Percentiles rank a stretch among this genome's conserved stretches.
These are phyloP conservation scores for Stenocarpella maydis DNA, from an alignment of 2,329 filamentous ascomycete species.

Conservation along the genomic window DNA sequence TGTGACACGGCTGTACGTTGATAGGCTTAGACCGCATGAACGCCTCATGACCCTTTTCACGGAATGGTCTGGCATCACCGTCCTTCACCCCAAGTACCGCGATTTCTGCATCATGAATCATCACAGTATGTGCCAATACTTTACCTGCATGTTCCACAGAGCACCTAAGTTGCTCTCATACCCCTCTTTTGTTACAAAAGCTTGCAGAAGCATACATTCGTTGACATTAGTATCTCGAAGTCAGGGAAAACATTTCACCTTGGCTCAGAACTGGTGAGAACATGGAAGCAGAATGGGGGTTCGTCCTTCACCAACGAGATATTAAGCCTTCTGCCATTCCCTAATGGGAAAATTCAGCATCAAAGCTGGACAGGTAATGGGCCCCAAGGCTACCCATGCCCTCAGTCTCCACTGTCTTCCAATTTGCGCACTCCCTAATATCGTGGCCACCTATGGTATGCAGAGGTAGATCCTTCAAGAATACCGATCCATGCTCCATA, in stretches of 20 bases:
- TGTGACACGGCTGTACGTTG: neutral
- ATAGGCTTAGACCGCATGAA: fast-evolving
- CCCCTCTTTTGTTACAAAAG: too few species aligned
- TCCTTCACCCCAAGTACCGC: neutral
- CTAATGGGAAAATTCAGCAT: neutral
- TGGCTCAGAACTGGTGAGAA: neutral
- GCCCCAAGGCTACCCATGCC: neutral
- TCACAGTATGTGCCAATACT: neutral
- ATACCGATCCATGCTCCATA: neutral
- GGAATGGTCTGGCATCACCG: neutral
- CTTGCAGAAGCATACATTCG: neutral
- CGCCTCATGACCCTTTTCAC: neutral
- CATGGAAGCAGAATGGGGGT: neutral
- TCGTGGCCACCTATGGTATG: neutral
- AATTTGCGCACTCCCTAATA: neutral
- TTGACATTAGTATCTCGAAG: neutral
- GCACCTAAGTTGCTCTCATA: too few species aligned
- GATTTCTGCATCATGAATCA: neutral
- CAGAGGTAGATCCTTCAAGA: neutral
- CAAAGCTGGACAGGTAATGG: fast-evolving
- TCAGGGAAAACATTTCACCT: neutral
- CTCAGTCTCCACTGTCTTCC: neutral
- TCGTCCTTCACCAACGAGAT: neutral
- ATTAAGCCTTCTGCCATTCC: neutral
- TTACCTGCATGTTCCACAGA: neutral